Evolutionary conservation across 1,284 basidiomycete genomes (phyloP).

Genomic region (Phellopilus nigrolimitatus): DNA sequence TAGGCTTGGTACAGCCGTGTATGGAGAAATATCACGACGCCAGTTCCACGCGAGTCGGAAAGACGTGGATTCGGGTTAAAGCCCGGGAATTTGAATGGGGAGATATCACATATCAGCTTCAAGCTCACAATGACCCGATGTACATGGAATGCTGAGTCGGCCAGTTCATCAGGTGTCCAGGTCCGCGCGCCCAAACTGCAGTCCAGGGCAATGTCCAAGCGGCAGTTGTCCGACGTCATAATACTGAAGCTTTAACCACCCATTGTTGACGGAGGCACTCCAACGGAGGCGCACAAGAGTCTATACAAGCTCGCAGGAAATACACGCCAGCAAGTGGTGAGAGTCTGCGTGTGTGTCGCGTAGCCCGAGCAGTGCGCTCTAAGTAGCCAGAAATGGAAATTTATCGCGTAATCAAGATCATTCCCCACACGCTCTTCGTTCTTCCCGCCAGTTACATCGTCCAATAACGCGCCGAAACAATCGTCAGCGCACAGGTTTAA

Average conservation of each 20-base stretch:
- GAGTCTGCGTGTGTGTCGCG: too few relatives aligned
- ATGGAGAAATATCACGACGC: constrained; percentile 11
- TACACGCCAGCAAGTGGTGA: background rate
- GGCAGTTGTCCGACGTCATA: too few relatives aligned
- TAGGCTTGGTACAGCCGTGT: constrained; percentile 8
- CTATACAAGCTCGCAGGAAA: background rate
- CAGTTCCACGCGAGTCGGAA: constrained; percentile 10
- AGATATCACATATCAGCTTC: background rate
- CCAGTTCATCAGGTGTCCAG: too few relatives aligned
- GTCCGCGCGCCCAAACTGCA: too few relatives aligned
- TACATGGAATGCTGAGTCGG: too few relatives aligned
- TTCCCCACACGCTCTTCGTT: constrained; percentile 12
- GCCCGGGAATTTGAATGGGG: too few relatives aligned
- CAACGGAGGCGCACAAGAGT: constrained; percentile 1
- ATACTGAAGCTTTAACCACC: background rate
- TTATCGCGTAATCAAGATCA: background rate
- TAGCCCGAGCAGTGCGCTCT: background rate
- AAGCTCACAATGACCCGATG: too few relatives aligned
- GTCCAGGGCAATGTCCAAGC: too few relatives aligned
- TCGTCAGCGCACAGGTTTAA: background rate
- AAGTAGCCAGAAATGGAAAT: constrained; percentile 1
- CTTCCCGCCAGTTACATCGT: background rate
- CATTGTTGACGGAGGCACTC: constrained; percentile 1
- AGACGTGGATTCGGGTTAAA: constrained; percentile 15
- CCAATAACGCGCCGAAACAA: constrained; percentile 8